Conservation (phyloP, 495 filamentous ascomycete genomes). For the Xeromyces bisporus region DNA sequence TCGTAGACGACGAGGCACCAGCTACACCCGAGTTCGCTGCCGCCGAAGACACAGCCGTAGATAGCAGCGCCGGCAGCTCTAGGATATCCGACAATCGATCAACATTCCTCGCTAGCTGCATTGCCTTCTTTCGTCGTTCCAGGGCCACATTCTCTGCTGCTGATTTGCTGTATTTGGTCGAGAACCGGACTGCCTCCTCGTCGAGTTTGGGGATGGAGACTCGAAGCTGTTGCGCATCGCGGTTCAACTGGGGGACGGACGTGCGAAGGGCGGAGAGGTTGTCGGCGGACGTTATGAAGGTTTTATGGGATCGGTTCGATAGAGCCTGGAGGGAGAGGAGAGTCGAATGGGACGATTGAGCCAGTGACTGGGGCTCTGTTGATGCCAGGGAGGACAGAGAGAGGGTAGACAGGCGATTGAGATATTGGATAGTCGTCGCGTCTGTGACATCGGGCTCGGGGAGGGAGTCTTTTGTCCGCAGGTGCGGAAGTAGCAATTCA, state of each 20-base stretch:
- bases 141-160: slow-evolving; percentile 59
- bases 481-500: slow-evolving; percentile 51
- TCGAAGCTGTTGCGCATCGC: slow-evolving; percentile 46
- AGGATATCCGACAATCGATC: slow-evolving; percentile 83
- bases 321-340: slow-evolving; percentile 74
- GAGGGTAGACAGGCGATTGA: slow-evolving; percentile 63
- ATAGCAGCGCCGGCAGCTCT: slow-evolving; percentile 74
- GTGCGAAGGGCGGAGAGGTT: slow-evolving; percentile 54
- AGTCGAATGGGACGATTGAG: slow-evolving; percentile 66
- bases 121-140: slow-evolving; percentile 58
- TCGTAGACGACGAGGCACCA: slow-evolving; percentile 39
- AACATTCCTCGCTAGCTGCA: slow-evolving; percentile 76
- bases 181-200: slow-evolving; percentile 58
- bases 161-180: slow-evolving; percentile 61
- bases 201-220: slow-evolving; percentile 66
- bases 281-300: slow-evolving; percentile 64
- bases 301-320: slow-evolving; percentile 80
- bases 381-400: slow-evolving; percentile 54
- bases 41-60: slow-evolving; percentile 50
- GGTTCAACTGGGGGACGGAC: slow-evolving; percentile 49
- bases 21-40: slow-evolving; percentile 29
- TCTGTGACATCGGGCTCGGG: slow-evolving; percentile 21
- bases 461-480: slow-evolving; percentile 18
- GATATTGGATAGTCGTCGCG: slow-evolving; percentile 44
- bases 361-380: slow-evolving; percentile 62